Base-by-base conservation (phyloP, 495 filamentous ascomycete species). In the Penicillium odoratum region DNA sequence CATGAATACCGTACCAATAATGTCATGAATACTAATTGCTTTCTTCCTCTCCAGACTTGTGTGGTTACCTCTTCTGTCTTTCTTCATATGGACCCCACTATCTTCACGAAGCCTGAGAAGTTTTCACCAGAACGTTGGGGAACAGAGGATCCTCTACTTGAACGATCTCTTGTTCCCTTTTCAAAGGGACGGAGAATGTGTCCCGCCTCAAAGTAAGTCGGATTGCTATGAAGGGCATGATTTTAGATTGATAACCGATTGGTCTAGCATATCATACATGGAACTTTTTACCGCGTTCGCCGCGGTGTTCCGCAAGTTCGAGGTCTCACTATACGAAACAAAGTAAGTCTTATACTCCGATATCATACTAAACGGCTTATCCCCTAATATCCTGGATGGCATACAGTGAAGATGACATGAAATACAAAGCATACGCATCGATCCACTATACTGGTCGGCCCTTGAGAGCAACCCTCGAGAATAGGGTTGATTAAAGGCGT, bases 61-160 rank as follows among this genome's bases (percentile, higher is more conserved):
- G 43, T 55, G 13, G 21, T 42, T 3, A 55, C 38, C 18, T 45
- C 52, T 10, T 45, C 43, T 8, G 18, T 30, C 42, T 55, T 25
- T 30, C 16, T 45, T 15, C 52, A 55, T 7, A 11, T 33, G n/a
- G 44, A 55, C 31, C 42, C 52, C 3, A 25, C 42, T 1, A 29
- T 55, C 25, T 55, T 55, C 33, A 40, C 52, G 1, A 18, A 55
- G 1, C 42, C 52, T 31, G 25, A 47, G 6, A 34, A 34, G 3
- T 55, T 55, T 16, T 15, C 18, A 4, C 52, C 52, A 34, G 25
- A 34, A 10, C 40, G 52, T 3, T 55, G 52, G 52, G 3, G 4
- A 4, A 11, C n/a, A 5, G 3, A 10, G 4, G 44, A 47, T 21
- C 9, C 4, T 4, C 5, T 4, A 10, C 3, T 4, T 25, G n/a